Conservation (phyloP, 23 red algal species). For the Gracilaria domingensis region DNA sequence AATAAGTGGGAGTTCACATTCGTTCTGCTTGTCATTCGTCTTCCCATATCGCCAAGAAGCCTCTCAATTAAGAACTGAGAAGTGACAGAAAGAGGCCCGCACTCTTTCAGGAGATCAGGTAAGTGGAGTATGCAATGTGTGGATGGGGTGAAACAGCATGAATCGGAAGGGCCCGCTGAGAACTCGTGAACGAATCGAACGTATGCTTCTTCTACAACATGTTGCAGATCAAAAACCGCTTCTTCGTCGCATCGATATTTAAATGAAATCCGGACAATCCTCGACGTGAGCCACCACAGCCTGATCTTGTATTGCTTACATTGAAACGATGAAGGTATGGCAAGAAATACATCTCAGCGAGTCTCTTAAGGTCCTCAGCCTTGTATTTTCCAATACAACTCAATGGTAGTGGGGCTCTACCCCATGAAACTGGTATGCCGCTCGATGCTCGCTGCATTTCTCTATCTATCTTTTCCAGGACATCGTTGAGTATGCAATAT, state of each 20-base stretch:
- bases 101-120: conserved; percentile 11
- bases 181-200: neutral
- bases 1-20: conserved; percentile 6
- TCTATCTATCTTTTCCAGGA: neutral
- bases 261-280: neutral
- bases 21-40: neutral
- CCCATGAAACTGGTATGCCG: neutral
- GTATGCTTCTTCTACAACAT: neutral
- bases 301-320: neutral
- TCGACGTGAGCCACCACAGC: neutral
- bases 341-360: neutral
- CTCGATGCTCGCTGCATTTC: neutral
- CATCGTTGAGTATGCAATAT: neutral
- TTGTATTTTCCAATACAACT: neutral
- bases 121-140: conserved; percentile 24
- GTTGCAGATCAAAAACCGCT: neutral
- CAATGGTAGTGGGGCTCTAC: neutral
- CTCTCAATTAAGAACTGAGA: conserved; percentile 24
- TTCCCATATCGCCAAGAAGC: conserved; percentile 28
- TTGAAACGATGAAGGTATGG: neutral
- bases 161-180: neutral
- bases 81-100: neutral
- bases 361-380: neutral
- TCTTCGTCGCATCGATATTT: neutral
- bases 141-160: conserved; percentile 1